Evolutionary conservation across 202 grass and related monocot genomes (phyloP), one percentile per base, ranked within the genome.

Genomic region (Saccharum hybrid): DNA sequence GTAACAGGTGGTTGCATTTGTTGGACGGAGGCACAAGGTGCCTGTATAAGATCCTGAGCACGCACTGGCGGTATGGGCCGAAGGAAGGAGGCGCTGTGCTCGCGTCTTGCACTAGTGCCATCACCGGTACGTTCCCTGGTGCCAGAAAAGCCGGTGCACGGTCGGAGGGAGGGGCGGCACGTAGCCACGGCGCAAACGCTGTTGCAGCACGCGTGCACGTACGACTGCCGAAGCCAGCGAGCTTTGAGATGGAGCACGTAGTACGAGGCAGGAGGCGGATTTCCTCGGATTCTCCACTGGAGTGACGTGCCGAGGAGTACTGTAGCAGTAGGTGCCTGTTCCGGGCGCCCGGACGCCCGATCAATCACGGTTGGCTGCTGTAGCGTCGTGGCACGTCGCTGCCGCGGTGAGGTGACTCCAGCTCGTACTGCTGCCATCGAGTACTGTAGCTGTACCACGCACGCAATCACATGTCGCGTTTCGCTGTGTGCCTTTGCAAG

Each of bases 261-360:
- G 45, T 14, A 15, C 45, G 13, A 51, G 46, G 14, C 1, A 51
- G 4, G 63, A 66, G 64, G 26, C 45, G 2, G 52, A 62, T 37
- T 41, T 5, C 81, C 81, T 83, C 10, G 81, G 71, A 83, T 83
- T 16, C 81, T 43, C 21, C n/a, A 22, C n/a, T 2, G 63, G 36
- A 54, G 38, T 52, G 81, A 65, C 68, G 68, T 26, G 19, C 19
- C 54, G 54, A 19, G 18, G 49, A 52, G 49, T 51, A 33, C 33
- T 33, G 33, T 33, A 9, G 38, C 0, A 39, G 38, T 8, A 46
- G 43, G 3, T 46, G 10, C 3, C 43, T 46, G 48, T 18, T 5
- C 4, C 16, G 49, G 18, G 49, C 16, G 49, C 5, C 7, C 60
- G 60, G 5, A 31, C 30, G 63, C 2, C 33, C 15, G 63, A 9